Base-by-base conservation (phyloP, 1,284 basidiomycete species). In the Leccinum subspadiceum region DNA sequence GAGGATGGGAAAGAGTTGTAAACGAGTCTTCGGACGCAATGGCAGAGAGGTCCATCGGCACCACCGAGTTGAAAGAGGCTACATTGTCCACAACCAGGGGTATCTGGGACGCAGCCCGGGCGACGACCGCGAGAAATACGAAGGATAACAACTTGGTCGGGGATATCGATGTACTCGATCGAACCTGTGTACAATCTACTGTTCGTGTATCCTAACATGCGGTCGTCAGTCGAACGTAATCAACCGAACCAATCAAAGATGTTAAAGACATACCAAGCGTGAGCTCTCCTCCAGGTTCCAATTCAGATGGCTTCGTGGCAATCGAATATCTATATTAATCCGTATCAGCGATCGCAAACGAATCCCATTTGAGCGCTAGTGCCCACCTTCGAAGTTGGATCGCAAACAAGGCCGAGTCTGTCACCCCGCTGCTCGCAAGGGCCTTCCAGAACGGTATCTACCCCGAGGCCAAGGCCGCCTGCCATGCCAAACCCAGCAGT, bases 1-100 rank as follows among this genome's bases (percentile, higher is more conserved):
- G 67, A 1, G 82, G 75, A 66, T 84, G 81, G 1, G 69, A 72
- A 26, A 87, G 69, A 3, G 76, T 65, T 2, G 78, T 77, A 61
- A 77, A 87, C 0, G 71, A 66, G 41, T 72, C 67, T 59, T 74
- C 70, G 12, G 76, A 73, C 4, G 68, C 50, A 50, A 83, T 51
- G 33, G 72, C 72, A 24, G 75, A 52, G 24, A 70, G 59, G 22
- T 10, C 57, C 53, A 59, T 54, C 26, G 51, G 41, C 49, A 37
- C 6, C 20, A 35, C 53, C 17, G 53, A 37, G n/a, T 24, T 7
- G 57, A 52, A 33, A 3, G 48, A 31, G 12, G 31, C 37, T 15
- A 20, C 51, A 46, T 51, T 50, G 7, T 65, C 41, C 15, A 31
- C 54, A 8, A 44, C 15, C 22, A 66, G 41, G 22, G 48, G 49